Base-by-base conservation (phyloP, 495 filamentous ascomycete species). In the Symbiotaphrina buchneri region DNA sequence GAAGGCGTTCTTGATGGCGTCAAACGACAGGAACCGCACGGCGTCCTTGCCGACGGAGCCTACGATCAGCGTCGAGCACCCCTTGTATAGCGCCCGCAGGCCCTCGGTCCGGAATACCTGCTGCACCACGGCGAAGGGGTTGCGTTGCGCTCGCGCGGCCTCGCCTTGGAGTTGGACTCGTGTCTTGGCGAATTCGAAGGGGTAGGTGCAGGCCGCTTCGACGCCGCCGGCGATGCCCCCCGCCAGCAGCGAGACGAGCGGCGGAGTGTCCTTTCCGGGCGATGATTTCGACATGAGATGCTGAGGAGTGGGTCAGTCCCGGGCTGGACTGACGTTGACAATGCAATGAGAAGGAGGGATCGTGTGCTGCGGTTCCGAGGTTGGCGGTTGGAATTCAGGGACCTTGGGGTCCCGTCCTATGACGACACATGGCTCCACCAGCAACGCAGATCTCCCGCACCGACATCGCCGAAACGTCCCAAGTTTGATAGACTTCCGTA, bases 171-270 rank as follows among this genome's bases (percentile, higher is more conserved):
- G 51, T 38, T 74, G 69, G 4, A 68, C 65, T 13, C 67, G 55
- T 0, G 69, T 74, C 47, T 74, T 74, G 10, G 69, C 65, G 34
- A 71, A 73, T 40, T 73, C 69, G 39, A 74, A 68, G n/a, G 68
- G 69, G 41, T 73, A 73, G 54, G 64, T 67, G 33, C 52, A 47
- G 5, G 55, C 53, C 6, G 63, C 62, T 44, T 68, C 63, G 21
- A 68, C 47, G 18, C 54, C 61, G 13, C 64, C 64, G 19, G 64
- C 64, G 5, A 64, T 44, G 27, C 58, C 64, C n/a, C 64, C 64
- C 18, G 63, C 47, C 5, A 58, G 40, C 20, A 69, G 45, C 0
- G 63, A 62, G 18, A 66, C 55, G 35, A 52, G 35, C 28, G 56
- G 46, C 20, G 54, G 44, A 11, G 47, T 47, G n/a, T n/a, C n/a